Evolutionary conservation across 2,329 filamentous ascomycete genomes (phyloP).

Genomic region (Ophioceras dolichostomum): DNA sequence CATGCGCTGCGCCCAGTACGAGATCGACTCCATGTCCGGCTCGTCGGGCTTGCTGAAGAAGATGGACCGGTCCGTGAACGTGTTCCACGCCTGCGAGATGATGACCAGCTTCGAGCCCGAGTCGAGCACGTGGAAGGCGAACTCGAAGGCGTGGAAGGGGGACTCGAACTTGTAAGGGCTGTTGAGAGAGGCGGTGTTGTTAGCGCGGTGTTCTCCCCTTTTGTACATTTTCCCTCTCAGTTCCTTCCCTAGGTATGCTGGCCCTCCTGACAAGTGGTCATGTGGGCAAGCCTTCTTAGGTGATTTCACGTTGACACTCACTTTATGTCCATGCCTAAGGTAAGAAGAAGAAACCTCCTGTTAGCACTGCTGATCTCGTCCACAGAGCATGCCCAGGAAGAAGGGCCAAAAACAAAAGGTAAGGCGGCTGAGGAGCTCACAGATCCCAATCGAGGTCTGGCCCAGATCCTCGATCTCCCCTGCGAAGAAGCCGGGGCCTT

Average conservation of each 20-base stretch:
- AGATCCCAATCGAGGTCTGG: conserved; percentile 44
- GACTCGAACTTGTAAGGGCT: conserved; percentile 39
- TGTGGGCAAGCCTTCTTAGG: no score
- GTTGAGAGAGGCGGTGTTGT: background rate
- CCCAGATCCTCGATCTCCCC: conserved; percentile 34
- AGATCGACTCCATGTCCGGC: conserved; percentile 61
- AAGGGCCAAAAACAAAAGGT: background rate
- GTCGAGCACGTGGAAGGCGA: conserved; percentile 44
- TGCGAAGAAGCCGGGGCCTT: conserved; percentile 40
- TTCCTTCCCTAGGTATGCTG: background rate
- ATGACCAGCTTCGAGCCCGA: conserved; percentile 49
- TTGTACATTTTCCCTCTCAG: no score
- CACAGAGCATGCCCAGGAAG: background rate
- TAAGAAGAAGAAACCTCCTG: conserved; percentile 2
- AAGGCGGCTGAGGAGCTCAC: conserved; percentile 21
- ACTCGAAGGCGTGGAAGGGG: conserved; percentile 35
- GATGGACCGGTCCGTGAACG: conserved; percentile 32
- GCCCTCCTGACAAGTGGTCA: no score
- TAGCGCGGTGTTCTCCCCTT: no score
- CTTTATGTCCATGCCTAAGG: conserved; percentile 48
- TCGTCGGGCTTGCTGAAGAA: conserved; percentile 37
- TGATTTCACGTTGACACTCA: no score
- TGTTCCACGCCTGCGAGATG: conserved; percentile 70
- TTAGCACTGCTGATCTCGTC: background rate
- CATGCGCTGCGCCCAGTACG: conserved; percentile 64